These are phyloP conservation scores for Penicillium bovifimosum DNA, from an alignment of 495 filamentous ascomycete species.

Conservation along the genomic window DNA sequence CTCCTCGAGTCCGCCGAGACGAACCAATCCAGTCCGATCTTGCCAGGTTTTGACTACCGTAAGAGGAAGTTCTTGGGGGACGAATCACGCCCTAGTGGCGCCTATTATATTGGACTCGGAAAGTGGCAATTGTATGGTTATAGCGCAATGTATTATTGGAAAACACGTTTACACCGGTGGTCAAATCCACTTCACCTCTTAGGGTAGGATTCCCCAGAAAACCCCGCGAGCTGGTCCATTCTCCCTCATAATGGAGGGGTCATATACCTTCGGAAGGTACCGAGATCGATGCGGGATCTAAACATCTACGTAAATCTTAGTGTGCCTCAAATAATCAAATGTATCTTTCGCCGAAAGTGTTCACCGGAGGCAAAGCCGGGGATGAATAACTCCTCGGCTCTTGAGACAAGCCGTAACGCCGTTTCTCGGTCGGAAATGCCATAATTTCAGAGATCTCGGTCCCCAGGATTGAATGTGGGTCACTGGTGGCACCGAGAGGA, in stretches of 20 bases:
- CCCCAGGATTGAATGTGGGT: not conserved
- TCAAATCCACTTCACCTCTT: not conserved
- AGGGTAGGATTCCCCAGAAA: not conserved
- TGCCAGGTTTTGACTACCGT: too few species aligned
- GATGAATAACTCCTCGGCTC: not conserved
- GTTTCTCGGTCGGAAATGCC: not conserved
- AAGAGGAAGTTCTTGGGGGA: too few species aligned
- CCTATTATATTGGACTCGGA: too few species aligned
- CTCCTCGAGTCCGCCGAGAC: too few species aligned
- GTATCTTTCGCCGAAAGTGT: not conserved
- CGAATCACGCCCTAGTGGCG: too few species aligned
- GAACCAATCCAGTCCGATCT: too few species aligned
- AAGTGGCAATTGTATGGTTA: too few species aligned
- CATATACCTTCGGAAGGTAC: not conserved
- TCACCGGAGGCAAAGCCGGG: slow-evolving; percentile 5
- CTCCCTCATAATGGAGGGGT: too few species aligned
- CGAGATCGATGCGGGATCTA: not conserved
- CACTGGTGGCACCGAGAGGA: not conserved
- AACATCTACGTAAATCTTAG: not conserved
- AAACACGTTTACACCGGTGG: not conserved
- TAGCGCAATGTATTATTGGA: too few species aligned
- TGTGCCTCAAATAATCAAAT: too few species aligned
- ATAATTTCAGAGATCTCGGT: not conserved
- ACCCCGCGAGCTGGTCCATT: not conserved
- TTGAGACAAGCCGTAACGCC: not conserved